Evolutionary conservation across 2,329 filamentous ascomycete genomes (phyloP).

Genomic region (Arthroderma sp.): DNA sequence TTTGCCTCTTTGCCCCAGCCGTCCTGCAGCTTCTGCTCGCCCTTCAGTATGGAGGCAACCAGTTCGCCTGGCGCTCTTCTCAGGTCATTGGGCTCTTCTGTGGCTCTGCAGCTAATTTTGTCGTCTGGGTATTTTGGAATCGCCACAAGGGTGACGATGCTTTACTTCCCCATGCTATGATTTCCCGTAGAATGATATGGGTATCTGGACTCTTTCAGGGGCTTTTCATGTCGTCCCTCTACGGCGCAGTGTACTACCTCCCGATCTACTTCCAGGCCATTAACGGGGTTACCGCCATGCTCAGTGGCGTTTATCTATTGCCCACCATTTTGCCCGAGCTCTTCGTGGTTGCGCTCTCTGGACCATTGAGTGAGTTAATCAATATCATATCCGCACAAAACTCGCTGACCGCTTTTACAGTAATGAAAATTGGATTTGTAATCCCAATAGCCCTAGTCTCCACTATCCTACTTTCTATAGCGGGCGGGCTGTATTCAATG

Average conservation of each 20-base stretch:
- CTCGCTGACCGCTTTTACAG: background rate
- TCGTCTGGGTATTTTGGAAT: slow-evolving; percentile 25
- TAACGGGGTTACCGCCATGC: slow-evolving; percentile 20
- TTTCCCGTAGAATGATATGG: slow-evolving; percentile 21
- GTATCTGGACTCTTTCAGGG: slow-evolving; percentile 16
- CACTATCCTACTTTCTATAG: slow-evolving; percentile 17
- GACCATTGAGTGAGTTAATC: slow-evolving; percentile 5
- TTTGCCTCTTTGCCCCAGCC: slow-evolving; percentile 21
- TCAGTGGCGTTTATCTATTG: slow-evolving; percentile 28
- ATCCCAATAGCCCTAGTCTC: slow-evolving; percentile 19
- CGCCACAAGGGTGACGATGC: slow-evolving; percentile 22
- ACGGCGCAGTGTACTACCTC: slow-evolving; percentile 19
- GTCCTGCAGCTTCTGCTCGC: slow-evolving; percentile 25
- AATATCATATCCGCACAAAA: too few relatives aligned
- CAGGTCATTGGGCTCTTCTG: slow-evolving; percentile 24
- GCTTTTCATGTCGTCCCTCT: slow-evolving; percentile 7
- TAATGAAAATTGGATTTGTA: background rate
- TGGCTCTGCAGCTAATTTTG: slow-evolving; percentile 17
- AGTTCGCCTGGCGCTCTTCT: slow-evolving; percentile 21
- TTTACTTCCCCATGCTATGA: slow-evolving; percentile 25
- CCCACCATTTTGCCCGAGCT: slow-evolving; percentile 20
- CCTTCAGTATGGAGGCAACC: slow-evolving; percentile 24
- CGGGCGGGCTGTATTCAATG: slow-evolving; percentile 21
- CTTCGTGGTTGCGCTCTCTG: slow-evolving; percentile 11
- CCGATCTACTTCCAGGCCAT: slow-evolving; percentile 32